A percentile compares a stretch with the other conserved stretches of the same genome.
These are phyloP conservation scores for Peronospora tabacina DNA, from an alignment of 352 stramenopile genomes.

Conservation along the genomic window DNA sequence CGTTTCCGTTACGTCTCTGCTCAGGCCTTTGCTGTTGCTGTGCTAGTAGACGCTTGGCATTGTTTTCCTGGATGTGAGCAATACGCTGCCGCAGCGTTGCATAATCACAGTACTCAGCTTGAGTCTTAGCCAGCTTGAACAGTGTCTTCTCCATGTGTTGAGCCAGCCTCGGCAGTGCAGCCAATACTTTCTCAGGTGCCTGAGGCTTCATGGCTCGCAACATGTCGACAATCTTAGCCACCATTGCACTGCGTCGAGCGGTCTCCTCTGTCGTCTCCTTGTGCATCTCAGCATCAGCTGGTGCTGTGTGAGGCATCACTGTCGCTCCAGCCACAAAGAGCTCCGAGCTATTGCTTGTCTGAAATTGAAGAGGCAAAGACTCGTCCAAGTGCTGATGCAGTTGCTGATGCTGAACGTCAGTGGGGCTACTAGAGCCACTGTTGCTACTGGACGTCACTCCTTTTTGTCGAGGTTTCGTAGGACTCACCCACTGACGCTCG, in stretches of 20 bases:
- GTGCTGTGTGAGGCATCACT: constrained; percentile 12
- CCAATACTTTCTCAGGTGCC: constrained; percentile 90
- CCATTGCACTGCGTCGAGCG: constrained; percentile 39
- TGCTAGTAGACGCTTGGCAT: constrained; percentile 51
- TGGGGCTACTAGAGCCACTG: constrained; percentile 38
- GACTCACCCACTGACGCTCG: constrained; percentile 36
- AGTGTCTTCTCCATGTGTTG: constrained; percentile 93
- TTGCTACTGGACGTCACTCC: constrained; percentile 12
- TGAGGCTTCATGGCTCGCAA: constrained; percentile 91
- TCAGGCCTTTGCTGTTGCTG: constrained; percentile 21
- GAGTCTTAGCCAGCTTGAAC: constrained; percentile 66
- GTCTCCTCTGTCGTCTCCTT: constrained; percentile 22
- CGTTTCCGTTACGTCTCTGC: constrained; percentile 10
- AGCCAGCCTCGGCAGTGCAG: constrained; percentile 93
- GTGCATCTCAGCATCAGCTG: constrained; percentile 24
- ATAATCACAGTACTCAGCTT: constrained; percentile 90
- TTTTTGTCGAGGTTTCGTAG: constrained; percentile 23
- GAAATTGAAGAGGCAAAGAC: constrained; percentile 16
- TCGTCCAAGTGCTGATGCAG: constrained; percentile 7
- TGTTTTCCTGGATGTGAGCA: constrained; percentile 73
- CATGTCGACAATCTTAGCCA: constrained; percentile 82
- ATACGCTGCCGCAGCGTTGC: constrained; percentile 90
- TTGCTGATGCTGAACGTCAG: constrained; percentile 33
- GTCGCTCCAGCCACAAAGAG: constrained; percentile 6
- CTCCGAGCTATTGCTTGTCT: constrained; percentile 13